Evolutionary conservation across 2,329 filamentous ascomycete species (phyloP).

Genomic region (Dactylonectria estremocensis): DNA sequence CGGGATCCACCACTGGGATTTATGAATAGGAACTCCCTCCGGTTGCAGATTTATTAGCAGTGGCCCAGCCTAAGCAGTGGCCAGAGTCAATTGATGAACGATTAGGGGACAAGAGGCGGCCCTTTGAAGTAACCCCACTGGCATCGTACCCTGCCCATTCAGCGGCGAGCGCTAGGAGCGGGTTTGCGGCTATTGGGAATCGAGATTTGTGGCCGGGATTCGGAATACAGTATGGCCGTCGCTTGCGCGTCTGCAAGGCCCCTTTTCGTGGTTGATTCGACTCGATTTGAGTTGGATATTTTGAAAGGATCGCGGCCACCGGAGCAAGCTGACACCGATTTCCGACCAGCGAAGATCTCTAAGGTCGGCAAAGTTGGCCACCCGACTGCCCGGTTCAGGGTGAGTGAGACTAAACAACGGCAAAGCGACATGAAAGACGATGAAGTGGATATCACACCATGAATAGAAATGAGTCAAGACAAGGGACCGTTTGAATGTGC

Average conservation of each 20-base stretch:
- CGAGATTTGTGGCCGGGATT: constrained; percentile 14
- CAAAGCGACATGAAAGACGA: neutral
- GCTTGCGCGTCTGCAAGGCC: constrained; percentile 1
- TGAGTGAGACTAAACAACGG: neutral
- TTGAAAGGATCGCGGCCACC: neutral
- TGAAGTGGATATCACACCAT: neutral
- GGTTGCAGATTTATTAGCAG: neutral
- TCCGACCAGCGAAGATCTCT: neutral
- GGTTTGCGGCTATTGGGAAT: neutral
- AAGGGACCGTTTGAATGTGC: constrained; percentile 3
- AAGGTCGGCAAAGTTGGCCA: neutral
- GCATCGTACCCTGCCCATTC: constrained; percentile 3
- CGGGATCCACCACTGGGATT: neutral
- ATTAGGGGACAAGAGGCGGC: constrained; percentile 6
- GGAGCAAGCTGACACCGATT: constrained; percentile 4
- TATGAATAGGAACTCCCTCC: neutral
- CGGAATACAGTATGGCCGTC: constrained; percentile 12
- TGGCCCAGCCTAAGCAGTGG: neutral
- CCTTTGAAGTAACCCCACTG: neutral
- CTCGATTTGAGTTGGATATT: neutral
- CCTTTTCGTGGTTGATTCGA: neutral
- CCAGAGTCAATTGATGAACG: neutral
- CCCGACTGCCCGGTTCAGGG: neutral
- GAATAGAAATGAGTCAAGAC: neutral
- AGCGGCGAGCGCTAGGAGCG: neutral